Evolutionary conservation across 192 early-diverging fungal genomes (phyloP), one percentile per base, ranked within the genome.

Genomic region (Backusella luteola): DNA sequence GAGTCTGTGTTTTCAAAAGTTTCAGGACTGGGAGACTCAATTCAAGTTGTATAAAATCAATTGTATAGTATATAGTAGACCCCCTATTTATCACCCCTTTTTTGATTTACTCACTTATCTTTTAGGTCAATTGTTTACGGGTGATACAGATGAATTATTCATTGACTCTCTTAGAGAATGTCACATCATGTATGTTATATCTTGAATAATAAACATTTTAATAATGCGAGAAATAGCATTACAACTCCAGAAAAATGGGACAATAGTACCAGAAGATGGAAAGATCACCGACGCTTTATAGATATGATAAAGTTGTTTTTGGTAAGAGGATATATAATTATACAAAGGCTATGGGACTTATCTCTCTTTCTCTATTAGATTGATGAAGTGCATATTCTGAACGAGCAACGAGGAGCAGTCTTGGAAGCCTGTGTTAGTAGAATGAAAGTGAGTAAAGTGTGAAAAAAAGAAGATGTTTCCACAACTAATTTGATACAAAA

Each of bases 171-270:
- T 91, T 6, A 84, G 85, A 69, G 77, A 78, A 23, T 70, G 79
- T 26, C 42, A 75, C 34, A 78, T 85, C 8, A 84, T 83, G 82
- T 76, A 67, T 68, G 59, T 26, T 11, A 42, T 38, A 69, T n/a
- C 1, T 38, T 29, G 38, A 66, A 36, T 34, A 8, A 14, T 6
- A 17, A 73, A 26, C 44, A 36, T 39, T 19, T 34, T 52, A 36
- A 32, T 53, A n/a, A 46, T 68, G 3, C 36, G 44, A 67, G 15
- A 14, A 14, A 15, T 49, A 84, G 83, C 42, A 84, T 94, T 14
- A 92, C 93, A 8, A 94, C 93, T 3, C 93, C 93, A 17, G 93
- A 94, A 78, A 93, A 92, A 76, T 94, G 92, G 92, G 93, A 93
- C 78, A 85, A 87, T 1, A 86, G 89, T 82, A 91, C 90, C 2